Evolutionary conservation across 805 yeast species (phyloP), one percentile per base, ranked within the genome.

Genomic region (Metschnikowia colocasiae): DNA sequence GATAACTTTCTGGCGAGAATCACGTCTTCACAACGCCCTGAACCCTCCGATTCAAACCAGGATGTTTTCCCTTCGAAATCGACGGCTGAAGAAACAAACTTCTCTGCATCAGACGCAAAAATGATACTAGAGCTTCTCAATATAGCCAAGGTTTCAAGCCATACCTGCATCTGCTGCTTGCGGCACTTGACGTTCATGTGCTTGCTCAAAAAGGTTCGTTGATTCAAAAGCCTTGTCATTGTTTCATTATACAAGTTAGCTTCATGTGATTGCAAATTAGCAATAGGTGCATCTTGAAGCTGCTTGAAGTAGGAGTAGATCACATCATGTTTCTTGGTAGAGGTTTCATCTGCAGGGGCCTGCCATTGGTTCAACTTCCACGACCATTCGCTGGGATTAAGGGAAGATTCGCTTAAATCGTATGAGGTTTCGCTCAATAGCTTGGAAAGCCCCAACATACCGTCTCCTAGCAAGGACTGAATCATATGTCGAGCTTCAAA

Each of bases 361-460:
- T 84, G 85, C 97, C 97, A 91, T 42, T 79, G 78, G 36, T 76
- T 78, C 34, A 91, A 63, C 58, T 85, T 85, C 89, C 96, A 84
- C 1, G 82, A 78, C 80, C 89, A 82, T 48, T 78, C 81, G 59
- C 75, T 40, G 9, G 31, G 22, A 15, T 15, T 31, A 10, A 15
- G 23, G 6, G 23, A 85, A 1, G 64, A 48, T 20, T 62, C 61
- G 19, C 22, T 19, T 3, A 58, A 60, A 1, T 51, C 43, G 12
- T 36, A 34, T 3, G 52, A 27, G n/a, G 51, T 54, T 8, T 65
- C 63, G 32, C 66, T 63, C 7, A 75, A 62, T n/a, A 79, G 52
- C 29, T 69, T 71, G 0, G 91, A 75, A 1, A 83, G 54, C 0
- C 90, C 87, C 49, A 69, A 65, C 47, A 83, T 63, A 0, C 94